Percentiles rank a stretch among this genome's conserved stretches.
phyloP scores from a whole-genome alignment of 768 basidiomycete genomes.

The Neoboletus brunneissimus region DNA sequence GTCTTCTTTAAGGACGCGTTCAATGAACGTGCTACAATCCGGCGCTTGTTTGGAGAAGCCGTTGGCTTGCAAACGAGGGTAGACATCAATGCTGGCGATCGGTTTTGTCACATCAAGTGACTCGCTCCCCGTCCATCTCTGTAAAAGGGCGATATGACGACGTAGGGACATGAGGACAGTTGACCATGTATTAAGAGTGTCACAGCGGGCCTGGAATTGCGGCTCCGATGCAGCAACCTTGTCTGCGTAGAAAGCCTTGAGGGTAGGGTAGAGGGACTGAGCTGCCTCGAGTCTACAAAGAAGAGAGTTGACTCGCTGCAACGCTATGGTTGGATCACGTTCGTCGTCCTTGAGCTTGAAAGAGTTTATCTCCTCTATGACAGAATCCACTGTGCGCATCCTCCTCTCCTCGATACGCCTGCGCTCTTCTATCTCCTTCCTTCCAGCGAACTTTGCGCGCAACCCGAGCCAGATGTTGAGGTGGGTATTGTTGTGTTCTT shows the following conservation, averaged over 20 bases:
- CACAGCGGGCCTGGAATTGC: slow-evolving; percentile 76
- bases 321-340: slow-evolving; percentile 39
- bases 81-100: slow-evolving; percentile 58
- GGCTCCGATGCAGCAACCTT: slow-evolving; percentile 65
- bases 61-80: slow-evolving; percentile 29
- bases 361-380: slow-evolving; percentile 77
- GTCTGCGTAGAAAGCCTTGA: slow-evolving; percentile 76
- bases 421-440: slow-evolving; percentile 79
- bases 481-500: slow-evolving; percentile 66
- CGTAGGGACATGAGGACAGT: slow-evolving; percentile 85
- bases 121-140: slow-evolving; percentile 92
- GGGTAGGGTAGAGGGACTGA: slow-evolving; percentile 82
- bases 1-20: slow-evolving; percentile 92
- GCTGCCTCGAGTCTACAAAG: slow-evolving; percentile 77
- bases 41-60: slow-evolving; percentile 44
- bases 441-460: slow-evolving; percentile 78
- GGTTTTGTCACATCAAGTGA: slow-evolving; percentile 86
- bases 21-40: slow-evolving; percentile 85
- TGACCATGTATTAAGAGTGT: slow-evolving; percentile 89
- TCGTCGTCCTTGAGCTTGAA: slow-evolving; percentile 60
- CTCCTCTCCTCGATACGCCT: slow-evolving; percentile 80
- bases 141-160: slow-evolving; percentile 74
- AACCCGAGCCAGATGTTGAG: slow-evolving; percentile 86
- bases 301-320: slow-evolving; percentile 61
- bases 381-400: slow-evolving; percentile 72